Evolutionary conservation across 225 moss, liverwort and hornwort species (phyloP), one percentile per base, ranked within the genome.

Genomic region (Pseudisothecium myosuroides): DNA sequence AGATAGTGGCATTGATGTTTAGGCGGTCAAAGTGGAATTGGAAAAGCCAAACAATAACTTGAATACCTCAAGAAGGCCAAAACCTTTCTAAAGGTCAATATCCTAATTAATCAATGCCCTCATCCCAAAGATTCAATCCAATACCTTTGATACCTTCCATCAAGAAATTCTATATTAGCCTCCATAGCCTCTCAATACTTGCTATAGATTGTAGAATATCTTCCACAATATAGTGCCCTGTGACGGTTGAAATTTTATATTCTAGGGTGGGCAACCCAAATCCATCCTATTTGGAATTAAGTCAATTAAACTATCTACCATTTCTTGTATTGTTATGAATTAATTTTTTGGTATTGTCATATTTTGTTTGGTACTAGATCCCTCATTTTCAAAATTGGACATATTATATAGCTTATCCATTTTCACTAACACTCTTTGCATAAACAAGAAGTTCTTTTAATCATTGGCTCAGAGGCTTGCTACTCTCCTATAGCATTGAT

Each of bases 401-500:
- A 8, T 14, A 8, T 41, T 72, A 3, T 43, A 27, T 27, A n/a
- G n/a, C n/a, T n/a, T n/a, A 43, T 43, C 16, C 2, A 43, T 43
- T 72, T 27, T 16, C 27, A 43, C 2, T 0, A 2, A 27, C 3
- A 43, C 5, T 43, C 9, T 27, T 27, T 72, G 43, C 3, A 72
- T 43, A 39, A 72, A 43, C 9, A 72, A 72, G 1, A 0, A 14
- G 1, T 43, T 43, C 9, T 72, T 2, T 14, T 0, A 43, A 43
- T 27, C 16, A 6, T 72, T 27, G 27, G 5, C 27, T 72, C 2
- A 1, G 9, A 72, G 24, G 43, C 15, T 43, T 71, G 2, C 3
- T 0, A 0, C 15, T 43, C 9, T 15, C 16, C 3, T 43, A 43
- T 5, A 72, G 1, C 15, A 3, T n/a, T 23, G 24, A 71, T 1